Percentiles rank a stretch among this genome's conserved stretches.
Conservation (phyloP, 2,329 filamentous ascomycete genomes). For the Cladosporium colombiae region DNA sequence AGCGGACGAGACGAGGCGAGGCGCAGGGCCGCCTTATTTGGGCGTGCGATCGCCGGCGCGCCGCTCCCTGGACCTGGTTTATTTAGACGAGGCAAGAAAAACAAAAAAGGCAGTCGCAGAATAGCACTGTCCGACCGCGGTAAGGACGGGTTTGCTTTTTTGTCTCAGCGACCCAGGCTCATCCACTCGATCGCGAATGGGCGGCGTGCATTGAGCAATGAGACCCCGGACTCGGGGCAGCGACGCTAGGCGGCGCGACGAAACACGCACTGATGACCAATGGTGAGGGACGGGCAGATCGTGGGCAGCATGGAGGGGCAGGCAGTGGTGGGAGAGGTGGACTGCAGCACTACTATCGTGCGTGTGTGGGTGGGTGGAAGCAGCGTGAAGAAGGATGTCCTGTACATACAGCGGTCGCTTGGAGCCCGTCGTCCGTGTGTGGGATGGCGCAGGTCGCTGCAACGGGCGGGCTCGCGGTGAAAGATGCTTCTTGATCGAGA, state of each 20-base stretch:
- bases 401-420: conserved; percentile 3
- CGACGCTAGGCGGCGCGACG: conserved; percentile 15
- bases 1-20: neutral
- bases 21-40: conserved; percentile 15
- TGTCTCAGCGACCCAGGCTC: conserved; percentile 13
- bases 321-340: neutral
- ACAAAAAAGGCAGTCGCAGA: conserved; percentile 9
- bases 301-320: conserved; percentile 4
- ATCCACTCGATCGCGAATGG: neutral
- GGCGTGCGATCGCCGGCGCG: conserved; percentile 12
- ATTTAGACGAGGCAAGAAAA: neutral
- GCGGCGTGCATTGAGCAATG: conserved; percentile 12
- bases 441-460: conserved; percentile 10
- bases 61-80: conserved; percentile 9
- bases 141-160: neutral
- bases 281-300: conserved; percentile 9
- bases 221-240: conserved; percentile 16
- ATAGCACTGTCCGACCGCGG: conserved; percentile 8
- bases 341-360: neutral
- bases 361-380: neutral
- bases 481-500: neutral
- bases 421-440: conserved; percentile 7
- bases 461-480: conserved; percentile 3
- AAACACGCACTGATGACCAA: conserved; percentile 16
- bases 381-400: conserved; percentile 15